A percentile compares a stretch with the other conserved stretches of the same genome.
These are phyloP conservation scores for Dendrothele bispora DNA, from an alignment of 768 basidiomycete genomes.

Conservation along the genomic window DNA sequence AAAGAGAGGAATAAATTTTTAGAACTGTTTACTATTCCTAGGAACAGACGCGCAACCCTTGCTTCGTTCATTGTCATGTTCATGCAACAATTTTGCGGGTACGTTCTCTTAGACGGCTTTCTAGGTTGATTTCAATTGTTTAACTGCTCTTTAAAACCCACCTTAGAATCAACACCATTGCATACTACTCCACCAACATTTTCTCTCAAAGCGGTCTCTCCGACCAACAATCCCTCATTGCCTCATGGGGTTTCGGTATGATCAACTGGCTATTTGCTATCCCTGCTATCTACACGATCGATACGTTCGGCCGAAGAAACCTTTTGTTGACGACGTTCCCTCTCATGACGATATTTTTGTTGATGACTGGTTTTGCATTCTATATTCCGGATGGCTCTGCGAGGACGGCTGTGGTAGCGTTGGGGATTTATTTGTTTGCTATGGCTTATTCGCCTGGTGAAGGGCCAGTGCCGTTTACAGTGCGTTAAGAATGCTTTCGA, in stretches of 20 bases:
- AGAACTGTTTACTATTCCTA: slow-evolving; percentile 63
- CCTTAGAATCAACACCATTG: slow-evolving; percentile 43
- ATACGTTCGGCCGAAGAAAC: slow-evolving; percentile 65
- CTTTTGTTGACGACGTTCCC: slow-evolving; percentile 66
- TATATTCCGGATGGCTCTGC: slow-evolving; percentile 38
- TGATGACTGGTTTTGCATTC: slow-evolving; percentile 63
- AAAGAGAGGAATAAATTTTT: slow-evolving; percentile 34
- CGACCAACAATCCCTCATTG: slow-evolving; percentile 51
- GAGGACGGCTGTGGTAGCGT: slow-evolving; percentile 48
- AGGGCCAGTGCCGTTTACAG: slow-evolving; percentile 78
- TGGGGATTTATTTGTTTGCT: slow-evolving; percentile 57
- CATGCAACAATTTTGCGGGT: slow-evolving; percentile 20
- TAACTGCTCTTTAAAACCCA: neutral
- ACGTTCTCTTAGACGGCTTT: too few species aligned
- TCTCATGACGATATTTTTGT: slow-evolving; percentile 58
- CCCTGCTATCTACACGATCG: slow-evolving; percentile 55
- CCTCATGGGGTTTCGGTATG: slow-evolving; percentile 59
- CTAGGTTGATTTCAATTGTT: too few species aligned
- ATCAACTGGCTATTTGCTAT: slow-evolving; percentile 28
- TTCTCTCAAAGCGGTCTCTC: slow-evolving; percentile 53
- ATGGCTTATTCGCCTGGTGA: slow-evolving; percentile 73
- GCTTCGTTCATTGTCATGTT: slow-evolving; percentile 68
- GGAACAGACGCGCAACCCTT: slow-evolving; percentile 63
- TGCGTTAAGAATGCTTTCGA: slow-evolving; percentile 13
- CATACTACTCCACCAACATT: slow-evolving; percentile 68